Conservation (phyloP, 2,329 filamentous ascomycete genomes). For the Fusarium annulatum region DNA sequence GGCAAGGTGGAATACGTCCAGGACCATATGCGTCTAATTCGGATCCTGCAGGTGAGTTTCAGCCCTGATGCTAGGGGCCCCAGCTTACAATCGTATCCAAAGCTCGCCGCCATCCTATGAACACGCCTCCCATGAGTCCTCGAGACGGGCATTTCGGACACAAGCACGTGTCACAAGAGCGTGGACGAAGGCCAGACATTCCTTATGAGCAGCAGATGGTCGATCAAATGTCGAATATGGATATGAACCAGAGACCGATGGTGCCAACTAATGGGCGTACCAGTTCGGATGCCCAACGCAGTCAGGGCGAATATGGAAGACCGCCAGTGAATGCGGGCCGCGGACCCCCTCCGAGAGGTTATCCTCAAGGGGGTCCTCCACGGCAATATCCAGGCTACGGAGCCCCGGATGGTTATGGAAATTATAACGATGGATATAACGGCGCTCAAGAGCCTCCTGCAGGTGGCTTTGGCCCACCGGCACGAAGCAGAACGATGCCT, state of each 20-base stretch:
- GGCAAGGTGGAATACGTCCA: slow-evolving; percentile 55
- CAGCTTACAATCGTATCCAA: slow-evolving; percentile 30
- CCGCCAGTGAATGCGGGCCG: slow-evolving; percentile 43
- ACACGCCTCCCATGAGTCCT: slow-evolving; percentile 47
- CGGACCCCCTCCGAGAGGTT: slow-evolving; percentile 48
- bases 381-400: slow-evolving; percentile 41
- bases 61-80: slow-evolving; percentile 1
- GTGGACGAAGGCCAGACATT: slow-evolving; percentile 36
- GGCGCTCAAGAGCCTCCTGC: slow-evolving; percentile 47
- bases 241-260: slow-evolving; percentile 47
- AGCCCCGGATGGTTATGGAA: slow-evolving; percentile 40
- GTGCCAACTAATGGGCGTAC: slow-evolving; percentile 34
- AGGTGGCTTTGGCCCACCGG: slow-evolving; percentile 62
- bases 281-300: slow-evolving; percentile 44
- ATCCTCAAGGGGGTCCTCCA: slow-evolving; percentile 49
- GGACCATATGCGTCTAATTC: slow-evolving; percentile 54
- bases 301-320: slow-evolving; percentile 44
- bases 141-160: slow-evolving; percentile 43
- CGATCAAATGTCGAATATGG: slow-evolving; percentile 52
- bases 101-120: slow-evolving; percentile 48
- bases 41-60: slow-evolving; percentile 56
- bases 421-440: slow-evolving; percentile 45
- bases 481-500: slow-evolving; percentile 73
- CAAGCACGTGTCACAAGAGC: slow-evolving; percentile 37
- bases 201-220: slow-evolving; percentile 48